Evolutionary conservation across 2,329 filamentous ascomycete species (phyloP).

Genomic region (Thielaviopsis punctulata): DNA sequence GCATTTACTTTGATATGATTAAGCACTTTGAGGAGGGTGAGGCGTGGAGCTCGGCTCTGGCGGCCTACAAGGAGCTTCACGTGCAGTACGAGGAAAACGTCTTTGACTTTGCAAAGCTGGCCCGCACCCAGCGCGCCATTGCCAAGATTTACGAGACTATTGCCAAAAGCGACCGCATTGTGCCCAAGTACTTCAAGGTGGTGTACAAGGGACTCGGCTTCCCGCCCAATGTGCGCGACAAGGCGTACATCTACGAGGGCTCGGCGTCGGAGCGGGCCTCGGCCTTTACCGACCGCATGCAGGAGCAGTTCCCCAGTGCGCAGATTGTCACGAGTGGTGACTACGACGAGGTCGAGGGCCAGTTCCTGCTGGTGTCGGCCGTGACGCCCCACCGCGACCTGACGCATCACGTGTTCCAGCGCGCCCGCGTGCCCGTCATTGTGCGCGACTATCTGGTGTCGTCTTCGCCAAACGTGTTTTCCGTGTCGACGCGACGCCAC

Average conservation of each 20-base stretch:
- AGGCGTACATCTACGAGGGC: constrained; percentile 84
- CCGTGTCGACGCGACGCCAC: constrained; percentile 54
- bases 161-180: constrained; percentile 59
- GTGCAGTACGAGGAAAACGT: constrained; percentile 78
- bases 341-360: constrained; percentile 71
- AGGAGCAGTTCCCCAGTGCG: constrained; percentile 73
- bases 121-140: constrained; percentile 75
- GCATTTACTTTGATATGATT: constrained; percentile 86
- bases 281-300: constrained; percentile 79
- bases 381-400: constrained; percentile 73
- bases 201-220: constrained; percentile 82
- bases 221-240: constrained; percentile 62
- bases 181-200: constrained; percentile 82
- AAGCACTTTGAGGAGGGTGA: constrained; percentile 88
- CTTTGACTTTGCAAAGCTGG: constrained; percentile 85
- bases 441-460: constrained; percentile 77
- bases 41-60: constrained; percentile 76
- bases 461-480: constrained; percentile 61
- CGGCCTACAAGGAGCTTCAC: constrained; percentile 79
- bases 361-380: constrained; percentile 69
- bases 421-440: constrained; percentile 64
- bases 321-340: constrained; percentile 56
- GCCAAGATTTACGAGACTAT: constrained; percentile 83
- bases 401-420: constrained; percentile 68
- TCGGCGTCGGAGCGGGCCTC: constrained; percentile 57